Conservation (phyloP, 1,284 basidiomycete species). For the Psilocybe mexicana region DNA sequence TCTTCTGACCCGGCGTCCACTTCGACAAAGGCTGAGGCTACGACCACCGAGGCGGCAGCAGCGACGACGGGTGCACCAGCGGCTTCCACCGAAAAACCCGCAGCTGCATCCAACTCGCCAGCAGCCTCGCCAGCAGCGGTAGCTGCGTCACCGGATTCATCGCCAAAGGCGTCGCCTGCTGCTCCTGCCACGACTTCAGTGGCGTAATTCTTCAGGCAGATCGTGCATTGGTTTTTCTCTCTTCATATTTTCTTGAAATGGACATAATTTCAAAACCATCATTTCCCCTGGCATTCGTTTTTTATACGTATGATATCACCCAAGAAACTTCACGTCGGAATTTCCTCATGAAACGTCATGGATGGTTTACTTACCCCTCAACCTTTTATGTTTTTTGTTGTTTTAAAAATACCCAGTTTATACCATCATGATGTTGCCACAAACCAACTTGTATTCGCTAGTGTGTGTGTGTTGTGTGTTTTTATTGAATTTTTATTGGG, state of each 20-base stretch:
- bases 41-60: not conserved
- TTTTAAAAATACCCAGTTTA: too few relatives aligned
- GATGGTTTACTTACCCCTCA: too few relatives aligned
- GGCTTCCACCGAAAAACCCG: constrained; percentile 7
- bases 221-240: too few relatives aligned
- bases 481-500: not conserved
- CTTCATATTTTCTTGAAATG: too few relatives aligned
- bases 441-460: too few relatives aligned
- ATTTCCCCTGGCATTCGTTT: too few relatives aligned
- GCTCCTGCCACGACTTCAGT: not conserved
- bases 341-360: too few relatives aligned
- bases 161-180: not conserved
- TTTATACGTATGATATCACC: too few relatives aligned
- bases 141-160: not conserved
- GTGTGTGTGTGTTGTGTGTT: not conserved
- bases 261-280: too few relatives aligned
- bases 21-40: not conserved
- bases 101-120: not conserved
- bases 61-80: not conserved
- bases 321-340: too few relatives aligned
- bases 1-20: not conserved
- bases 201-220: not conserved
- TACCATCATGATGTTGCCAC: too few relatives aligned
- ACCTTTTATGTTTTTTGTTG: too few relatives aligned
- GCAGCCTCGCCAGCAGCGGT: not conserved